Evolutionary conservation across 164 flowering plant species (phyloP), one percentile per base, ranked within the genome.

Genomic region (Vitis labrusca): DNA sequence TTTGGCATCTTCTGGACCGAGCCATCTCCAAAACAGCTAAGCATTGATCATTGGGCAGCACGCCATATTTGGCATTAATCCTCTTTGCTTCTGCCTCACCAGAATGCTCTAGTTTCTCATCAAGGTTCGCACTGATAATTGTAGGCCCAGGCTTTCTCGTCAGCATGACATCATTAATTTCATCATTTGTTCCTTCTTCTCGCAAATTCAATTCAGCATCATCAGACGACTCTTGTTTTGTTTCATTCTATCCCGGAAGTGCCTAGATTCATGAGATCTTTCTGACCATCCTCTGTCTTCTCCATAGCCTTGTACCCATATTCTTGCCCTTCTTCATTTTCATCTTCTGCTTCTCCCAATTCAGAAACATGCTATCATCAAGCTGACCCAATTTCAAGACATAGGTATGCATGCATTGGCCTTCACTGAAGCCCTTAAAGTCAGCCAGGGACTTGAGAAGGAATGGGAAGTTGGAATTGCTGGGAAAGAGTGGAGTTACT

Each of bases 391-490:
- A 50, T 70, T 80, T 86, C 0, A 81, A 30, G 16, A 79, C 64
- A 23, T 86, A 85, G 78, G 78, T 51, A 71, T 86, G 92, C 0
- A 86, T 51, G 7, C 71, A 69, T 57, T 67, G 71, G 10, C 88
- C 89, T 6, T 23, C 63, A 13, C 23, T 44, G 49, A 79, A 66
- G 23, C 64, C 74, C 37, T 64, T 64, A 63, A 78, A 73, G 67
- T 84, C 82, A 49, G 89, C 75, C 7, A 81, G 50, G 12, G 91
- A 73, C 67, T 84, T 86, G 23, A 88, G 79, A 47, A 86, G 62
- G 67, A 88, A 84, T 62, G 92, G 89, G 75, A 85, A 84, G 59
- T 88, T 88, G 80, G 64, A 85, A 54, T 86, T 75, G 66, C 86
- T 85, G 4, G 88, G 81, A 11, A 53, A 17, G 19, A 61, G 84